Conservation (phyloP, 2,329 filamentous ascomycete species). For the Aspergillus ustus region DNA sequence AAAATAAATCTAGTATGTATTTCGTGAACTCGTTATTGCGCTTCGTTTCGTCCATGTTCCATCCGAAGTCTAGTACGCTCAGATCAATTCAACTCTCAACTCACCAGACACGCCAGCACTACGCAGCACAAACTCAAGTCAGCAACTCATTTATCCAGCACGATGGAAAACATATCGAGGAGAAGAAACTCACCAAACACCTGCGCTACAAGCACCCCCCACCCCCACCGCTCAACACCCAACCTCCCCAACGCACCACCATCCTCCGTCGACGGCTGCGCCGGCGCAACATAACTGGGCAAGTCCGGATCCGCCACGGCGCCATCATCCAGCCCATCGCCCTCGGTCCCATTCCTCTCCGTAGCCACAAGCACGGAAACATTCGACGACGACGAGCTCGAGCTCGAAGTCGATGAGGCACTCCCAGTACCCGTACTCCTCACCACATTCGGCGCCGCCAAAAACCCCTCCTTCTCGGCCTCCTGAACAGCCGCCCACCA, state of each 20-base stretch:
- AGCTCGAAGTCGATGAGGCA: background rate
- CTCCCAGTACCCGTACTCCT: background rate
- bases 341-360: background rate
- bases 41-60: too few relatives aligned
- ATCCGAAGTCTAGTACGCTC: too few relatives aligned
- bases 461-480: constrained; percentile 18
- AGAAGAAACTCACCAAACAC: background rate
- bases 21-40: too few relatives aligned
- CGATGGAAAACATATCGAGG: too few relatives aligned
- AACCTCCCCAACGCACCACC: background rate
- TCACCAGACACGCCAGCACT: background rate
- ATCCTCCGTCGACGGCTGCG: constrained; percentile 2
- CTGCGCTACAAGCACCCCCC: background rate
- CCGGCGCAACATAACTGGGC: constrained; percentile 12
- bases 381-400: background rate
- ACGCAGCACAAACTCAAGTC: background rate
- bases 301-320: constrained; percentile 3
- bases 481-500: constrained; percentile 33
- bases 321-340: constrained; percentile 10
- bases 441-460: constrained; percentile 7
- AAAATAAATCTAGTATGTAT: too few relatives aligned
- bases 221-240: background rate
- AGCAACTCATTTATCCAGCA: background rate
- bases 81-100: background rate
- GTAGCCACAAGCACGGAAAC: background rate